Evolutionary conservation across 2,329 filamentous ascomycete genomes (phyloP), one percentile per base, ranked within the genome.

Genomic region (Colletotrichum sp.): DNA sequence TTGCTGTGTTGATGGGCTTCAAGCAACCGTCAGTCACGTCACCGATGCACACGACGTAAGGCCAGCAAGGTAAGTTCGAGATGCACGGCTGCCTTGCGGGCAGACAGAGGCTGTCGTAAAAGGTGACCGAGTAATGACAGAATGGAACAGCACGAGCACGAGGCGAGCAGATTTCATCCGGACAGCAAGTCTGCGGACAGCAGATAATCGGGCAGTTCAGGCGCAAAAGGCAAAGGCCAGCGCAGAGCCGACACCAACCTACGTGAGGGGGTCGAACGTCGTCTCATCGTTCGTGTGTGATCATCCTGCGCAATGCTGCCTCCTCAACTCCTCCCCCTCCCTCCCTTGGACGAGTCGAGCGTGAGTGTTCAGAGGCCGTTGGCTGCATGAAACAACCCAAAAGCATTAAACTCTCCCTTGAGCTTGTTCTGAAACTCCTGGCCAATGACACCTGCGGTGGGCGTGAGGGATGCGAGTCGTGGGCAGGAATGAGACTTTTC

Each of bases 301-400:
- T 65, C 26, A 70, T 48, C 18, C 44, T 48, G 44, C 44, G 44
- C 44, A 48, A 48, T 48, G 44, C 44, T 48, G n/a, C 44, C 44
- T 48, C 1, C 5, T 13, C 28, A 8, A 16, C 22, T 22, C 44
- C 12, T 60, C 16, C 65, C n/a, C n/a, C 65, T 16, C n/a, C 65
- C 52, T 74, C 24, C 32, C 59, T 32, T n/a, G 60, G 63, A 36
- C 34, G 18, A 36, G 48, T 34, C 48, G 44, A 32, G 32, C 9
- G 32, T 34, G 18, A 22, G 26, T 62, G 28, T 59, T 55, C n/a
- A 68, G 65, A 73, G 22, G 44, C 70, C 64, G 70, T 68, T 60
- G 34, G 16, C n/a, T 34, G 74, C 74, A 76, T 76, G 74, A 76
- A 74, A 74, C 74, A 76, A 59, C 22, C 26, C 44, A 68, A 68